Conservation (phyloP, 2,329 filamentous ascomycete species). For the Aureobasidium melanogenum region DNA sequence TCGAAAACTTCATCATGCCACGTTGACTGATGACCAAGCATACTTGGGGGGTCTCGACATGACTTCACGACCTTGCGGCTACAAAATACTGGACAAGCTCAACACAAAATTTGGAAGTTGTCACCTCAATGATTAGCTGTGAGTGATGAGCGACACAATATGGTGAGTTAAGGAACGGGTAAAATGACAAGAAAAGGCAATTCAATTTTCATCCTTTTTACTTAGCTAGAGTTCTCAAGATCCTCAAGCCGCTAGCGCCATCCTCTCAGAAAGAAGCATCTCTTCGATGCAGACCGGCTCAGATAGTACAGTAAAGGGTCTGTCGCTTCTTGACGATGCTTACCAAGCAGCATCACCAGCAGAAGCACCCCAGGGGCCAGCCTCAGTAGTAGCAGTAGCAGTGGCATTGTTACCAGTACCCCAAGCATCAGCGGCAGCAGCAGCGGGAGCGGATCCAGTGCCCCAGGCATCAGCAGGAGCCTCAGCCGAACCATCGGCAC, state of each 20-base stretch:
- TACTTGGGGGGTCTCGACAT: no score
- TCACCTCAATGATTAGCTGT: no score
- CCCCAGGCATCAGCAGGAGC: conserved; percentile 17
- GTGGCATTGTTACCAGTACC: no score
- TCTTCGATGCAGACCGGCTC: background rate
- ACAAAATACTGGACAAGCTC: no score
- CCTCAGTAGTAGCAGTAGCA: background rate
- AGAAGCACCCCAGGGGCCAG: background rate
- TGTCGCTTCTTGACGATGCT: background rate
- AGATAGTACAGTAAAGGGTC: no score
- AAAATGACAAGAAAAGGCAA: background rate
- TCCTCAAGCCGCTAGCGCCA: background rate
- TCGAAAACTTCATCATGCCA: no score
- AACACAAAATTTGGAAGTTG: no score
- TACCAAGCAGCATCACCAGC: background rate
- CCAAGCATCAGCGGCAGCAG: background rate
- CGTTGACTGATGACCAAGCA: no score
- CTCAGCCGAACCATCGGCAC: conserved; percentile 7
- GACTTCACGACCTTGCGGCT: no score
- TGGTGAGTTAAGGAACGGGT: no score
- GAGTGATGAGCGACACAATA: no score
- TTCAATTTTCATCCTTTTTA: background rate
- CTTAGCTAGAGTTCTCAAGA: background rate
- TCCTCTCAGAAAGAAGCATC: background rate
- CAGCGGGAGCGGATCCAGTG: conserved; percentile 1